These are phyloP conservation scores for Triglochin maritima DNA, from an alignment of 106 monocot species.

Conservation along the genomic window DNA sequence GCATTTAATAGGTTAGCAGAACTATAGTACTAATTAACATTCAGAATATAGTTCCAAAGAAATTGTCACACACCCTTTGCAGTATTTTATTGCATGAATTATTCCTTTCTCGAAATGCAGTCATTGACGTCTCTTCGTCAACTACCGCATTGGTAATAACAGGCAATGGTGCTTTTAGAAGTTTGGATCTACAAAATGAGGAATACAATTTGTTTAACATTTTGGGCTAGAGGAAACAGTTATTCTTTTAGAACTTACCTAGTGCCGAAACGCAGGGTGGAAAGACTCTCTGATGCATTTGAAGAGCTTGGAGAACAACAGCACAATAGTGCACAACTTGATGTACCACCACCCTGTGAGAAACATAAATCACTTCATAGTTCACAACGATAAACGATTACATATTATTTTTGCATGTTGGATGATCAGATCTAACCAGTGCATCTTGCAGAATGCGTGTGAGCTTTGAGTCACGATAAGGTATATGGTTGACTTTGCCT, in stretches of 20 bases:
- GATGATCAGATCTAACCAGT: slow-evolving; percentile 29
- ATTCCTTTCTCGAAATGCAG: neutral
- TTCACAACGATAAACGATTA: neutral
- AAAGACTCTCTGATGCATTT: slow-evolving; percentile 67
- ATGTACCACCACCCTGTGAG: slow-evolving; percentile 72
- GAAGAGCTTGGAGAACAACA: slow-evolving; percentile 74
- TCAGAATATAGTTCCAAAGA: neutral
- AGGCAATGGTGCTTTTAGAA: slow-evolving; percentile 37
- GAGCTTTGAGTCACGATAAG: slow-evolving; percentile 77
- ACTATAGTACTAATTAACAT: neutral
- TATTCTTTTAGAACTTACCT: slow-evolving; percentile 34
- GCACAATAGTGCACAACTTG: slow-evolving; percentile 58
- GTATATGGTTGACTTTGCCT: slow-evolving; percentile 66
- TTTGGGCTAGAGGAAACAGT: neutral
- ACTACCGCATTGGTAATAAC: neutral
- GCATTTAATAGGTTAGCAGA: neutral
- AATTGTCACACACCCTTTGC: slow-evolving; percentile 24
- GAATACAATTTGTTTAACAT: neutral
- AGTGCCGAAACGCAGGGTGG: slow-evolving; percentile 77
- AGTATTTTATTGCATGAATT: slow-evolving; percentile 21
- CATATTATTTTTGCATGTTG: neutral
- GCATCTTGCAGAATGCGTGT: slow-evolving; percentile 88
- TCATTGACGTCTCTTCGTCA: neutral
- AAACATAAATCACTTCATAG: slow-evolving; percentile 1
- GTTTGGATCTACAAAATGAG: slow-evolving; percentile 53